A percentile compares a stretch with the other conserved stretches of the same genome.
Evolutionary conservation across 441 rosid species (phyloP).

Genomic region (Jatropha multifida): DNA sequence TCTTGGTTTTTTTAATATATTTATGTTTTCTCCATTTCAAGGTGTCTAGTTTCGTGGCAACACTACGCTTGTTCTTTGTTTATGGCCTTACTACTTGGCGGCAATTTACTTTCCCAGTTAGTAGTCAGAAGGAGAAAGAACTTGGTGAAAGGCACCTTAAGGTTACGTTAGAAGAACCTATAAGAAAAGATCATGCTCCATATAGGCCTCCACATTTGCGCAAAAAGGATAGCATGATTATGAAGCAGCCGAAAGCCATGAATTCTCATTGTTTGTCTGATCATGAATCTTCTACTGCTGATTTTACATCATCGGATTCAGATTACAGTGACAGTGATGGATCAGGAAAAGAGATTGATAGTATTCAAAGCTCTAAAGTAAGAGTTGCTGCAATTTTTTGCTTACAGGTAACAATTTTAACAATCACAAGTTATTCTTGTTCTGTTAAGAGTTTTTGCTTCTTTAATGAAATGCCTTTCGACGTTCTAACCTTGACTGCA

Average conservation of each 20-base stretch:
- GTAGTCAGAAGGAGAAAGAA: constrained; percentile 44
- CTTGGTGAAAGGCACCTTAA: constrained; percentile 31
- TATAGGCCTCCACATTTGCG: constrained; percentile 96
- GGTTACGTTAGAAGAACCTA: constrained; percentile 40
- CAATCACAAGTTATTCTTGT: constrained; percentile 3
- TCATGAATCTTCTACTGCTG: constrained; percentile 46
- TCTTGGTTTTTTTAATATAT: not conserved
- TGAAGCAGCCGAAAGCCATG: constrained; percentile 39
- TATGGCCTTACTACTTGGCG: constrained; percentile 61
- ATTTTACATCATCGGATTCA: constrained; percentile 74
- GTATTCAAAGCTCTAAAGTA: constrained; percentile 64
- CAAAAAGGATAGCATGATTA: constrained; percentile 47
- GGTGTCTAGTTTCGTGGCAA: constrained; percentile 81
- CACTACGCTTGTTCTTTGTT: constrained; percentile 65
- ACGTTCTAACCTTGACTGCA: not conserved
- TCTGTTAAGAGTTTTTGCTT: not conserved
- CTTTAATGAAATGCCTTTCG: not conserved
- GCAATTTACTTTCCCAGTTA: constrained; percentile 32
- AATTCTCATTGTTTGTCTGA: constrained; percentile 41
- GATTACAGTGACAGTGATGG: constrained; percentile 89
- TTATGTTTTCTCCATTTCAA: constrained; percentile 24
- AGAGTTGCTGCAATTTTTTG: constrained; percentile 80
- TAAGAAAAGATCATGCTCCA: constrained; percentile 42
- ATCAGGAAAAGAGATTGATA: constrained; percentile 45
- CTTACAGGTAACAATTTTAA: constrained; percentile 66